These are phyloP conservation scores for Quercus phellos DNA, from an alignment of 331 rosid genomes.

Conservation along the genomic window DNA sequence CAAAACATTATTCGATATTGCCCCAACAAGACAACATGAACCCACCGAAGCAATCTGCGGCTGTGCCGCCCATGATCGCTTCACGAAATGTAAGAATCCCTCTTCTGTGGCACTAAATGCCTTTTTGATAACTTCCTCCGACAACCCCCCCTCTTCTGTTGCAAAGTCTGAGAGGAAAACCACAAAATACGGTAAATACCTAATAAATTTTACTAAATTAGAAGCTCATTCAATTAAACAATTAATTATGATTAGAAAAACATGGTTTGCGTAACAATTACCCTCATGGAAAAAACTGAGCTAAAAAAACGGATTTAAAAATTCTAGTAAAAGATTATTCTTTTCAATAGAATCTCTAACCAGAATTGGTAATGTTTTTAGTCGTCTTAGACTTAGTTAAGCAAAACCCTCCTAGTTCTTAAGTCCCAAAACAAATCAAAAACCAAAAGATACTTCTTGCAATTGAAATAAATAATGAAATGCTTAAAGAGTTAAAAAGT, in stretches of 20 bases:
- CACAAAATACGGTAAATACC: neutral
- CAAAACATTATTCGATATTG: conserved; percentile 48
- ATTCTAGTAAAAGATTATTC: neutral
- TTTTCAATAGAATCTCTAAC: neutral
- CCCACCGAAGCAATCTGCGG: conserved; percentile 82
- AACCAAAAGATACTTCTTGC: neutral
- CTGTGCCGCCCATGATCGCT: conserved; percentile 39
- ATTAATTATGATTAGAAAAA: neutral
- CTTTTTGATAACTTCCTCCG: conserved; percentile 68
- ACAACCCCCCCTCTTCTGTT: conserved; percentile 58
- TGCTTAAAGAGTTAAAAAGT: neutral
- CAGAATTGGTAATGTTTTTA: too few species aligned
- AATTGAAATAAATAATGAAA: neutral
- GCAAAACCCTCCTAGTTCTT: neutral
- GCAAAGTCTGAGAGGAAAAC: conserved; percentile 39
- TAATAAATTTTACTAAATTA: neutral
- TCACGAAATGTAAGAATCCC: conserved; percentile 54
- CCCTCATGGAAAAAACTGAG: neutral
- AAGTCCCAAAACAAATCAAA: neutral
- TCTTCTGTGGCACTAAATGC: conserved; percentile 70
- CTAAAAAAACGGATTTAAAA: neutral
- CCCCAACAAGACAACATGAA: conserved; percentile 80
- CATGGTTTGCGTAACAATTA: neutral
- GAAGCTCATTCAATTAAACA: neutral
- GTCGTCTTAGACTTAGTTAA: neutral